Base-by-base conservation (phyloP, 179 eudicot genomes). In the Carnegiea gigantea region DNA sequence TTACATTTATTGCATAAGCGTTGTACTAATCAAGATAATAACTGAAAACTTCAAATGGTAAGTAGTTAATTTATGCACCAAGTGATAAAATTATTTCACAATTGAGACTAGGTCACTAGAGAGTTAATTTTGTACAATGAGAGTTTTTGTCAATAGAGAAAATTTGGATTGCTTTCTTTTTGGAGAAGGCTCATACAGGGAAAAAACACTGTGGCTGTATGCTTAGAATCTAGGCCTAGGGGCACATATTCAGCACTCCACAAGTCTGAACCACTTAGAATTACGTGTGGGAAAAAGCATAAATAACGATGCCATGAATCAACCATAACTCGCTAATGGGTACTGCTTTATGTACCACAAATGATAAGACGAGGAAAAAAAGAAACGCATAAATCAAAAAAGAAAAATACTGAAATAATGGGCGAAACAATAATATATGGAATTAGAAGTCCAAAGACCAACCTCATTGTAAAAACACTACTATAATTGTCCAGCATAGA, bases 381-480 rank as follows among this genome's bases (percentile, higher is more conserved):
- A 15, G 26, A 6, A 44, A 9, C 20, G 9, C 57, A 12, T 57
- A 3, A 5, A 40, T 40, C 9, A 33, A 26, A 62, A 20, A 21
- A 40, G 70, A 5, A 76, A 76, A 3, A 13, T 1, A 43, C 9
- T 48, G 28, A 76, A 3, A 21, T 1, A 43, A 14, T 48, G 46
- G 20, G 46, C 48, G 24, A 79, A 53, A 40, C 36, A 30, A 73
- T 48, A 73, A 1, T 18, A 73, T 9, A 24, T 12, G 23, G 38
- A 57, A 81, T 51, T 0, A n/a, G 64, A 53, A 57, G 21, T 68
- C 6, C 24, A 78, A 75, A 67, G 30, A 82, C 89, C 40, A 65
- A 94, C 98, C 97, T 95, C 78, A 81, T 74, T 68, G 89, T 89
- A 49, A 91, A 89, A 44, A 86, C 76, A 57, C 84, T 85, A 71